Percentiles rank a stretch among this genome's conserved stretches.
phyloP scores from a whole-genome alignment of 2,329 filamentous ascomycete genomes.

The Lecanosticta acicola region DNA sequence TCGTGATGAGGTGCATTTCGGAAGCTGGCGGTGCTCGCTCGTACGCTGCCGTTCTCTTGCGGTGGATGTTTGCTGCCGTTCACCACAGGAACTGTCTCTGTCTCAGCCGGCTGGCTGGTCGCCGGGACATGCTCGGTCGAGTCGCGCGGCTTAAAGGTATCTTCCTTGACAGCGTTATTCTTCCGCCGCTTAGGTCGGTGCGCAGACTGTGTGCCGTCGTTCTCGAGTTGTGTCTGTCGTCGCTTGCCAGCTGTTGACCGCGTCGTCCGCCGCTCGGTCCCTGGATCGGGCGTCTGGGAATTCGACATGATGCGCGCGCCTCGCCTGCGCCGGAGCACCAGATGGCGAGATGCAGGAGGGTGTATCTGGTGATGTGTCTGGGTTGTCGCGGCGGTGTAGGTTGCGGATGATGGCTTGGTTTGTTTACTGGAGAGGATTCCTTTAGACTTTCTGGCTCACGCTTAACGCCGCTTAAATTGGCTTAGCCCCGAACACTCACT shows the following conservation, averaged over 20 bases:
- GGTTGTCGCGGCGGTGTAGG: not conserved
- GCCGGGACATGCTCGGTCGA: slow-evolving; percentile 13
- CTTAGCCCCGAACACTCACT: not conserved
- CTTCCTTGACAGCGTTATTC: slow-evolving; percentile 41
- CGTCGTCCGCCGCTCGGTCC: slow-evolving; percentile 21
- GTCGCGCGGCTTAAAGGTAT: slow-evolving; percentile 33
- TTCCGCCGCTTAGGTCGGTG: slow-evolving; percentile 42
- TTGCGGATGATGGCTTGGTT: not conserved
- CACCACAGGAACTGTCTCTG: slow-evolving; percentile 8
- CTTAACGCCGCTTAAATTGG: not conserved
- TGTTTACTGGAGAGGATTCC: not conserved
- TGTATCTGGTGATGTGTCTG: not conserved
- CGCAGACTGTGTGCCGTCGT: slow-evolving; percentile 35
- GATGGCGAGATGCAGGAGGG: not conserved
- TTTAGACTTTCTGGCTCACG: not conserved
- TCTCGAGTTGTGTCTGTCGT: slow-evolving; percentile 41
- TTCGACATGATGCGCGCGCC: slow-evolving; percentile 12
- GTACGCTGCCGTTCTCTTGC: slow-evolving; percentile 8
- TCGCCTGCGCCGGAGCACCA: not conserved
- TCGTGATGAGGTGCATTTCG: slow-evolving; percentile 18
- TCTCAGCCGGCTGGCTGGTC: slow-evolving; percentile 11
- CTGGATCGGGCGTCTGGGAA: slow-evolving; percentile 12
- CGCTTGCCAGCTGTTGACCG: slow-evolving; percentile 34
- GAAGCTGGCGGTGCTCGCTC: slow-evolving; percentile 9
- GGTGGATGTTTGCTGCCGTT: slow-evolving; percentile 9